Percentiles rank a stretch among this genome's conserved stretches.
Conservation (phyloP, 768 basidiomycete genomes). For the Brasilioporus rufonigricans region DNA sequence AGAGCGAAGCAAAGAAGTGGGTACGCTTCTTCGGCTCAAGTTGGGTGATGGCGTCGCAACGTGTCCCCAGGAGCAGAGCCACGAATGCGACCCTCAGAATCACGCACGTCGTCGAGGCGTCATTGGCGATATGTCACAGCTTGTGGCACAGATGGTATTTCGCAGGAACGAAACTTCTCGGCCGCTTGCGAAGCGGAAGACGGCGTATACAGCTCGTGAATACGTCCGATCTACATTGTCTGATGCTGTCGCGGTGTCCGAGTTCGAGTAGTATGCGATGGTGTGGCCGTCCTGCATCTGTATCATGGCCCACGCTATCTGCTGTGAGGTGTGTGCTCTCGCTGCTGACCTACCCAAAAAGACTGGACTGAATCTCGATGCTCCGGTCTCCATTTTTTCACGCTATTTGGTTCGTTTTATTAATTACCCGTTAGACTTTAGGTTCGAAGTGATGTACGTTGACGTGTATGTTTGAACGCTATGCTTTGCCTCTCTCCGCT, state of each 20-base stretch:
- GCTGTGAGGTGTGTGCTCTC: constrained; percentile 27
- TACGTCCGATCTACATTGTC: constrained; percentile 33
- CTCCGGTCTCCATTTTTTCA: constrained; percentile 4
- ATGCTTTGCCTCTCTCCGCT: constrained; percentile 17
- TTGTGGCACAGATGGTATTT: constrained; percentile 48
- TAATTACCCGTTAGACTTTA: constrained; percentile 15
- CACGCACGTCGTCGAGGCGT: constrained; percentile 20
- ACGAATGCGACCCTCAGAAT: constrained; percentile 22
- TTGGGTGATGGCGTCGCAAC: constrained; percentile 32
- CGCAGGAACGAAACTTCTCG: constrained; percentile 39
- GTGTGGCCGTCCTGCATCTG: constrained; percentile 6
- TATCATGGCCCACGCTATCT: constrained; percentile 4
- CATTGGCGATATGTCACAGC: constrained; percentile 36
- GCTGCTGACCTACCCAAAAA: constrained; percentile 3
- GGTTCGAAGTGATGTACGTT: constrained; percentile 27
- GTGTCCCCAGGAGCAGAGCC: constrained; percentile 24
- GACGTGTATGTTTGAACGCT: constrained; percentile 22
- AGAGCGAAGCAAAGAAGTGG: no score
- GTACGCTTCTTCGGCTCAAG: constrained; percentile 60
- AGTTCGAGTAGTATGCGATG: constrained; percentile 11
- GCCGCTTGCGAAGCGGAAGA: constrained; percentile 37
- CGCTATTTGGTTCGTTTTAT: constrained; percentile 6
- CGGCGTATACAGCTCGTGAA: constrained; percentile 13
- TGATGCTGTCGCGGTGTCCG: constrained; percentile 9
- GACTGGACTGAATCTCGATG: constrained; percentile 23